Evolutionary conservation across 2,329 filamentous ascomycete genomes (phyloP), one percentile per base, ranked within the genome.

Genomic region (Ophiostoma sp.): DNA sequence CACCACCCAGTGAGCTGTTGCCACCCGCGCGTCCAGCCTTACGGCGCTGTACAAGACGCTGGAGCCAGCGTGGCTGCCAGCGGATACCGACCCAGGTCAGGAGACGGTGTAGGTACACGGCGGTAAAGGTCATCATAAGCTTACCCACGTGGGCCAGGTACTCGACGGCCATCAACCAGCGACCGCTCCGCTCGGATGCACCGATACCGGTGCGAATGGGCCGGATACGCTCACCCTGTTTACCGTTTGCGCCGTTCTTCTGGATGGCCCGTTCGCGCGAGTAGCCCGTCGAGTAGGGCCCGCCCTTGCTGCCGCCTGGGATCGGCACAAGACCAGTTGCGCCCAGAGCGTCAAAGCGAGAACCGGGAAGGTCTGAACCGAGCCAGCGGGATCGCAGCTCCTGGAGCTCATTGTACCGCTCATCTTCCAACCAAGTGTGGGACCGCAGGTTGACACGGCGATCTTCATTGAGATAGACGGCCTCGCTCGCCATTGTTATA

Each of bases 401-500:
- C 77, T 96, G 90, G 2, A 97, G 85, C 78, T 98, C 94, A 61
- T 90, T 87, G 11, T 95, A 85, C 6, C 95, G 88, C 76, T 97
- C 93, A 77, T 95, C 93, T 79, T 99, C 96, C 2, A 98, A 84
- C 95, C 96, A 99, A 0, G 96, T 98, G 82, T 91, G 91, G 48
- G 87, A 85, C 76, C 90, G 90, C 2, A 97, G 85, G 75, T 89
- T 91, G 70, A 98, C 90, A 1, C 87, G 87, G 55, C 89, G 89
- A 63, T 90, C 95, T 81, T 98, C 95, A 75, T 98, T 97, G 12
- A 99, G 85, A 79, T 97, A 98, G 0, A 98, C 96, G 3, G 95
- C 95, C 81, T 98, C 95, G 78, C 94, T 97, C 0, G 96, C 96
- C 81, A 97, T 95, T 0, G 94, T 97, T 75, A 98, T 89, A 15